Conservation (phyloP, 805 yeast genomes). For the Candida hungchunana region DNA sequence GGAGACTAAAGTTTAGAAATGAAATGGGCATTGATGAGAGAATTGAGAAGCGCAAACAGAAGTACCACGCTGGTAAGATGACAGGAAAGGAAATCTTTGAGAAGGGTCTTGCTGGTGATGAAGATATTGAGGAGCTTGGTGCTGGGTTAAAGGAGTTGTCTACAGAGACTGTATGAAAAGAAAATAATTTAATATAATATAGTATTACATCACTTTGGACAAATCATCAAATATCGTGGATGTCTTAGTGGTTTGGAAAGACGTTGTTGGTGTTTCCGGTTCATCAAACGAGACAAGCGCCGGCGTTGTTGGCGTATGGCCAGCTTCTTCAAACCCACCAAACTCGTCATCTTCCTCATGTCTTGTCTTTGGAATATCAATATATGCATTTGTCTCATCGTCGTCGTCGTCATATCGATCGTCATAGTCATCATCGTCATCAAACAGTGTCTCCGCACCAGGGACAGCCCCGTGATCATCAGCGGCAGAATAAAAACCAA, state of each 20-base stretch:
- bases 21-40: constrained; percentile 69
- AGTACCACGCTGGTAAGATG: constrained; percentile 69
- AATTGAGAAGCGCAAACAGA: constrained; percentile 44
- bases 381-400: constrained; percentile 15
- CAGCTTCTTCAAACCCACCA: constrained; percentile 31
- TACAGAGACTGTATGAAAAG: constrained; percentile 4
- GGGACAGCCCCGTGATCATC: constrained; percentile 1
- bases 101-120: constrained; percentile 75
- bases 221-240: too few species aligned
- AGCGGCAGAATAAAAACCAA: constrained; percentile 7
- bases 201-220: too few species aligned
- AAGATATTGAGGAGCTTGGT: constrained; percentile 43
- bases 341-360: constrained; percentile 32
- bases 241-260: background rate
- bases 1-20: constrained; percentile 70
- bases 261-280: constrained; percentile 6
- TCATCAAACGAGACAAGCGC: constrained; percentile 10
- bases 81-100: constrained; percentile 91
- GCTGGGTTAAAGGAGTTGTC: constrained; percentile 19
- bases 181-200: background rate
- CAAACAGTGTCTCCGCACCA: background rate
- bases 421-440: constrained; percentile 16
- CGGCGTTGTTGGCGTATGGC: background rate
- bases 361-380: constrained; percentile 7
- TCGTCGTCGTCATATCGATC: constrained; percentile 17